phyloP scores from a whole-genome alignment of 164 flowering plant genomes.

The Platanus orientalis region DNA sequence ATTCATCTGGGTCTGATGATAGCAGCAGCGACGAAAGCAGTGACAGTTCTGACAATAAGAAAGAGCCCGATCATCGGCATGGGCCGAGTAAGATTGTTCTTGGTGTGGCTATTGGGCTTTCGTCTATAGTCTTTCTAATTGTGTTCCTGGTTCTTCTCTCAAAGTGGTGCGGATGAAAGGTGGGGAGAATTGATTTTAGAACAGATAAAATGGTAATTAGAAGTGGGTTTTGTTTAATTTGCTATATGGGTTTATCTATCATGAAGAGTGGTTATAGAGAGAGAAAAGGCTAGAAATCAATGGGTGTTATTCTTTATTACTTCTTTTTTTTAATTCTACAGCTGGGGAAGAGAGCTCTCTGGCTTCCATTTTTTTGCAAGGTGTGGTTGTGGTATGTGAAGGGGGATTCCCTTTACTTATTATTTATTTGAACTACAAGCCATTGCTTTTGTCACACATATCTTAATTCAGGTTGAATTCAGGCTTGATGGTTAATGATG shows the following conservation, averaged over 20 bases:
- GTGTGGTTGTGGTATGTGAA: no score
- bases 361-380: constrained; percentile 14
- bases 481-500: no score
- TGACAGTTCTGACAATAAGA: constrained; percentile 14
- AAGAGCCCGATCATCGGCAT: constrained; percentile 27
- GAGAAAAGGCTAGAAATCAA: constrained; percentile 8
- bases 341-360: constrained; percentile 18
- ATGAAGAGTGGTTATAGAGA: constrained; percentile 13
- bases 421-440: no score
- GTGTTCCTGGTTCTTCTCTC: constrained; percentile 69
- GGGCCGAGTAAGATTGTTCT: constrained; percentile 91
- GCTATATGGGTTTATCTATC: constrained; percentile 12
- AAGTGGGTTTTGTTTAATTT: constrained; percentile 15
- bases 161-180: constrained; percentile 57
- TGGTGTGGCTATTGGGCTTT: constrained; percentile 86
- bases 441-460: no score
- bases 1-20: constrained; percentile 20
- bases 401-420: no score
- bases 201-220: constrained; percentile 7
- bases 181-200: no score
- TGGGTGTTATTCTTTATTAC: constrained; percentile 21
- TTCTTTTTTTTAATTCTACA: constrained; percentile 9
- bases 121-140: constrained; percentile 77
- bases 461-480: no score
- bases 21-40: constrained; percentile 22